Percentiles rank a stretch among this genome's conserved stretches.
Conservation (phyloP, 1,284 basidiomycete genomes). For the Pseudozyma flocculosa region DNA sequence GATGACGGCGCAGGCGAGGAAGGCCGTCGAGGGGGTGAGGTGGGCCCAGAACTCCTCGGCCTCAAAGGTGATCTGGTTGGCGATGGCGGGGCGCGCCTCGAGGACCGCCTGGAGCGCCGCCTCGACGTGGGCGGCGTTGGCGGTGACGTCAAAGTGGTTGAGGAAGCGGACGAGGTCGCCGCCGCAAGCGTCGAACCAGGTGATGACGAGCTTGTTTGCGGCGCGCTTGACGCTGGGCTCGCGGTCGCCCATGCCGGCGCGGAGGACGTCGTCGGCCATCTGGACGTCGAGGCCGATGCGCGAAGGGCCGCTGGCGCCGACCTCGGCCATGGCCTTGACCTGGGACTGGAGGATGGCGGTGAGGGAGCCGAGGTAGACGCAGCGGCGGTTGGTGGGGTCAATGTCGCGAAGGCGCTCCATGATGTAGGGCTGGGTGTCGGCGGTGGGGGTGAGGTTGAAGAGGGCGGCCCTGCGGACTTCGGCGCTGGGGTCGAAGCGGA, state of each 20-base stretch:
- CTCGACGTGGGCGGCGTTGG: conserved; percentile 66
- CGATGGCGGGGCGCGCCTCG: conserved; percentile 65
- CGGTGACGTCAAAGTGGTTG: conserved; percentile 67
- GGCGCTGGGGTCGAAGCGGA: conserved; percentile 67
- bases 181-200: conserved; percentile 49
- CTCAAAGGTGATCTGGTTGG: conserved; percentile 66
- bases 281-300: conserved; percentile 41
- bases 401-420: conserved; percentile 81
- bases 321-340: conserved; percentile 9
- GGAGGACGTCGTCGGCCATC: conserved; percentile 39
- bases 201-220: conserved; percentile 64
- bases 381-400: conserved; percentile 77
- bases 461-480: conserved; percentile 88
- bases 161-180: conserved; percentile 64
- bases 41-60: conserved; percentile 74
- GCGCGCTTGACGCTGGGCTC: conserved; percentile 79
- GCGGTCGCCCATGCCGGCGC: conserved; percentile 80
- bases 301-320: conserved; percentile 18
- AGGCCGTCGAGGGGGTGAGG: conserved; percentile 77
- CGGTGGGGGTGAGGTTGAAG: conserved; percentile 73
- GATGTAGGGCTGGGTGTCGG: conserved; percentile 66
- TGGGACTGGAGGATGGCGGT: conserved; percentile 27
- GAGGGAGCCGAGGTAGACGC: conserved; percentile 69
- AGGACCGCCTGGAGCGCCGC: conserved; percentile 70
- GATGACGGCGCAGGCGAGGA: conserved; percentile 80